Percentiles rank a stretch among this genome's conserved stretches.
These are phyloP conservation scores for Mycotypha africana DNA, from an alignment of 371 early-diverging fungal species.

Conservation along the genomic window DNA sequence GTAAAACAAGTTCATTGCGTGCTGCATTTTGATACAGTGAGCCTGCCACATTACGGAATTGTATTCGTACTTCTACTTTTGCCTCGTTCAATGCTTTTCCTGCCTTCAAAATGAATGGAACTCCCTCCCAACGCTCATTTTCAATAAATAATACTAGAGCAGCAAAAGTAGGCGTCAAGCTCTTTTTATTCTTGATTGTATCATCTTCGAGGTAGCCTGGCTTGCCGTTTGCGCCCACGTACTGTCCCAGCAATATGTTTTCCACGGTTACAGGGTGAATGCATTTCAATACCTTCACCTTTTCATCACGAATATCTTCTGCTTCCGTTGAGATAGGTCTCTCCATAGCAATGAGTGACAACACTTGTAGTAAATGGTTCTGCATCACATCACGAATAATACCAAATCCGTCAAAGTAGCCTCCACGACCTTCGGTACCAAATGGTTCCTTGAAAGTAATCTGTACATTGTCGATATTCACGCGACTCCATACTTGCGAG, in stretches of 20 bases:
- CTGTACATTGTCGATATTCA: slow-evolving; percentile 91
- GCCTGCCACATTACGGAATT: slow-evolving; percentile 87
- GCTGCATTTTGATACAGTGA: slow-evolving; percentile 63
- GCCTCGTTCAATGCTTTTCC: slow-evolving; percentile 94
- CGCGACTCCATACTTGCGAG: slow-evolving; percentile 89
- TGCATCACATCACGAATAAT: slow-evolving; percentile 99
- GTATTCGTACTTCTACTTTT: slow-evolving; percentile 93
- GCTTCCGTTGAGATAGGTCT: slow-evolving; percentile 76
- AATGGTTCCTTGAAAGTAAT: slow-evolving; percentile 98
- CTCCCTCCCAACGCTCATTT: slow-evolving; percentile 95
- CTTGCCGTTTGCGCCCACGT: slow-evolving; percentile 69
- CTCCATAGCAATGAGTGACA: slow-evolving; percentile 92
- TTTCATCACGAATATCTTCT: slow-evolving; percentile 92
- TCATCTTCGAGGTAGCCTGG: slow-evolving; percentile 92
- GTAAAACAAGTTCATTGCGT: slow-evolving; percentile 94
- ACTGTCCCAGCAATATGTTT: slow-evolving; percentile 88
- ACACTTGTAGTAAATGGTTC: slow-evolving; percentile 94
- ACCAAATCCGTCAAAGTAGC: slow-evolving; percentile 99
- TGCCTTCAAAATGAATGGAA: slow-evolving; percentile 94
- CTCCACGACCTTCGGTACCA: slow-evolving; percentile 98
- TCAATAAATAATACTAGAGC: slow-evolving; percentile 80
- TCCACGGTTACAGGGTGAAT: slow-evolving; percentile 74
- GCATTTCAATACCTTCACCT: slow-evolving; percentile 80
- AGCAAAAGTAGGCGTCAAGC: slow-evolving; percentile 91
- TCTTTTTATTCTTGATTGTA: slow-evolving; percentile 74